Evolutionary conservation across 805 yeast genomes (phyloP), one percentile per base, ranked within the genome.

Genomic region (Candida ficus): DNA sequence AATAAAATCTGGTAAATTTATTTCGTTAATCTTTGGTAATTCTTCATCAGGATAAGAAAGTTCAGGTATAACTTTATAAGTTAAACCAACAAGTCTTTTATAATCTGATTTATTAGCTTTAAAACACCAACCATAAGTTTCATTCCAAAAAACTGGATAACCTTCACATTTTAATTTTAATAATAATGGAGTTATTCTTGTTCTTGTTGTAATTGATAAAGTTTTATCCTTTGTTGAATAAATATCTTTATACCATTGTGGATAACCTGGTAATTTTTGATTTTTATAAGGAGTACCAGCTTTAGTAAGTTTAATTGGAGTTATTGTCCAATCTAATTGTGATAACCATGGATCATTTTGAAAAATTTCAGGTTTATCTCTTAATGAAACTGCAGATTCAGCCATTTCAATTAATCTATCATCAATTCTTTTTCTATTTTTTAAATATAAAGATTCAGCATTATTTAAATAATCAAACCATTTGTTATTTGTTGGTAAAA

Each of bases 111-210:
- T 34, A 0, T 60, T 76, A 2, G 79, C 87, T 38, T 78, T 66
- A 55, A 93, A 89, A 52, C 95, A 84, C 97, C 98, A 93, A 0
- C 99, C 99, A 43, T 72, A 64, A 4, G 71, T 55, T 35, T 82
- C 80, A 0, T 82, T 70, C 97, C 98, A 91, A 8, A 77, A 66
- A 2, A 91, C 70, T 0, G 98, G 96, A 44, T 73, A 71, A 0
- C 78, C 82, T 50, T 89, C 95, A 96, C 96, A 93, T 23, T 80
- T 75, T 38, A 93, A 66, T 45, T 80, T 76, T 42, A 93, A 68
- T 26, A 93, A 61, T 4, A 90, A 54, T 0, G 97, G 91, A 0
- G 95, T 76, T 4, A 79, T 65, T 48, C 98, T 68, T 0, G 95
- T 71, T 39, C 87, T 73, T 1, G 85, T 75, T 0, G 93, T 78